A percentile compares a stretch with the other conserved stretches of the same genome.
These are phyloP conservation scores for Vickermania spadyakhi DNA, from an alignment of 208 protist species.

Conservation along the genomic window DNA sequence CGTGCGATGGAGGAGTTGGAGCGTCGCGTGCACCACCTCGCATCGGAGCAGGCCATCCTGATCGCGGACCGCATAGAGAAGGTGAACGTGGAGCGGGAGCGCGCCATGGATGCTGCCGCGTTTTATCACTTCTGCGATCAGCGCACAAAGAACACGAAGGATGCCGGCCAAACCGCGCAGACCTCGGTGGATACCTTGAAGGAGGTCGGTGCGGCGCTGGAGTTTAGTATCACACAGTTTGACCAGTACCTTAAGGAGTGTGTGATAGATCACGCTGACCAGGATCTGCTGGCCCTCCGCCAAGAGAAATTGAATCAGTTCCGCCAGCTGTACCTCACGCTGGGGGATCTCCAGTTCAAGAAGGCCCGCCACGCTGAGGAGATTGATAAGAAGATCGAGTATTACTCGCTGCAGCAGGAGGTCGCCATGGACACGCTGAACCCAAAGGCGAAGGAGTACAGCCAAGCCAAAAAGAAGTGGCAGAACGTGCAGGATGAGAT, in stretches of 20 bases:
- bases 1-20: slow-evolving; percentile 68
- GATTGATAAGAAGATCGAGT: slow-evolving; percentile 71
- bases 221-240: slow-evolving; percentile 20
- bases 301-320: slow-evolving; percentile 71
- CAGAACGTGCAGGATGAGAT: slow-evolving; percentile 48
- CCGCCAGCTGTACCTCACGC: slow-evolving; percentile 70
- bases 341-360: slow-evolving; percentile 82
- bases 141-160: slow-evolving; percentile 9
- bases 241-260: slow-evolving; percentile 26
- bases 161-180: slow-evolving; percentile 13
- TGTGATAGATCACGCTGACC: slow-evolving; percentile 19
- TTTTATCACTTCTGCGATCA: slow-evolving; percentile 46
- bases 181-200: slow-evolving; percentile 26
- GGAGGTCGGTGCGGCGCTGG: slow-evolving; percentile 17
- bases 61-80: slow-evolving; percentile 42
- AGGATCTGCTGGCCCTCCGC: slow-evolving; percentile 28
- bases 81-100: slow-evolving; percentile 34
- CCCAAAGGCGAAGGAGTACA: slow-evolving; percentile 83
- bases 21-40: slow-evolving; percentile 33
- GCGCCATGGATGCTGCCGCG: slow-evolving; percentile 31
- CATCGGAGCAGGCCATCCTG: slow-evolving; percentile 30
- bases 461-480: slow-evolving; percentile 67
- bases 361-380: slow-evolving; percentile 72
- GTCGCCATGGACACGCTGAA: slow-evolving; percentile 81
- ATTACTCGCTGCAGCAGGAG: slow-evolving; percentile 78